These are phyloP conservation scores for Megacollybia marginata DNA, from an alignment of 768 basidiomycete genomes.

Conservation along the genomic window DNA sequence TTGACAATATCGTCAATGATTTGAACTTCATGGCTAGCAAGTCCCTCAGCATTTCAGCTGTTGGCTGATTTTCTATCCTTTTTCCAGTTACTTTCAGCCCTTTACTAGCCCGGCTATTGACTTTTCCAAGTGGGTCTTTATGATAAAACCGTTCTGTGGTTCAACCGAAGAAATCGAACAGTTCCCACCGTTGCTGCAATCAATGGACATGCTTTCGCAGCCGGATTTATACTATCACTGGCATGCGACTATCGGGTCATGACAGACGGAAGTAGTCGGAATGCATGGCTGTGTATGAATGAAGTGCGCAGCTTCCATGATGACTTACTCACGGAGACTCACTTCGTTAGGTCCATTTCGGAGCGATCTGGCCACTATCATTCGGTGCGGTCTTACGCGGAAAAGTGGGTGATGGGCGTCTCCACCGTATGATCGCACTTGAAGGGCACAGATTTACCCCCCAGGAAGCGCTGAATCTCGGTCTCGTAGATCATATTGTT, in stretches of 20 bases:
- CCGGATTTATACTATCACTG: constrained; percentile 70
- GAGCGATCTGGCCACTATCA: constrained; percentile 71
- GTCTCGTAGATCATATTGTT: constrained; percentile 67
- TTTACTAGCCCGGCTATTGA: constrained; percentile 56
- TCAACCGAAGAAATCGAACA: constrained; percentile 19
- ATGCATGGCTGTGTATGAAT: constrained; percentile 90
- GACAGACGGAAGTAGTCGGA: constrained; percentile 70
- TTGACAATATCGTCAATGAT: constrained; percentile 40
- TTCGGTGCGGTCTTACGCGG: constrained; percentile 56
- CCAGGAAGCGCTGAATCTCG: constrained; percentile 54
- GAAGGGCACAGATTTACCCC: constrained; percentile 79
- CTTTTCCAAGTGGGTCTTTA: constrained; percentile 60
- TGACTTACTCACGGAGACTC: not conserved
- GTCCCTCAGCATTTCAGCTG: no score
- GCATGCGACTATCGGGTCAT: constrained; percentile 87
- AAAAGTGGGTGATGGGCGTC: constrained; percentile 52
- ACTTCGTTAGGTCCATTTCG: constrained; percentile 55
- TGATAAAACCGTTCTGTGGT: not conserved
- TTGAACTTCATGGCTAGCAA: constrained; percentile 61
- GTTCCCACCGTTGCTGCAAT: constrained; percentile 77
- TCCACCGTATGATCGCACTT: constrained; percentile 66
- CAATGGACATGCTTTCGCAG: constrained; percentile 85
- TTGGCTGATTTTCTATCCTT: constrained; percentile 3
- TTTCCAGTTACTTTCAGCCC: constrained; percentile 66
- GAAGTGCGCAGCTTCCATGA: constrained; percentile 43